phyloP scores from a whole-genome alignment of 441 rosid genomes.

The Jatropha podagrica region DNA sequence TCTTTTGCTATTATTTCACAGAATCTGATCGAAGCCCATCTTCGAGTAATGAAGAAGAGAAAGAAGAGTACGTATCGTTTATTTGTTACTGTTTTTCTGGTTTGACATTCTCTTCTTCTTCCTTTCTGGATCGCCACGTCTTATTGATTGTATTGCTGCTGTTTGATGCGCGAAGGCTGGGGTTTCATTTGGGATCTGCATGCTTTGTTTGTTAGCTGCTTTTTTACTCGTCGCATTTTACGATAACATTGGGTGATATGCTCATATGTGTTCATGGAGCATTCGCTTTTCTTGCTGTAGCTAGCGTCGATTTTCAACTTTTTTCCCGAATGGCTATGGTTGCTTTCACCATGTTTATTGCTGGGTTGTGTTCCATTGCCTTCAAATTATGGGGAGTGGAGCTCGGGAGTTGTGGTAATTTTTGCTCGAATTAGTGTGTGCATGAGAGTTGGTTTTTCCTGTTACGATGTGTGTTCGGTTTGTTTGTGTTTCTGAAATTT shows the following conservation, averaged over 20 bases:
- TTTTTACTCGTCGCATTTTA: conserved; percentile 7
- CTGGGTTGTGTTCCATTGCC: background rate
- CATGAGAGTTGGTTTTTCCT: conserved; percentile 8
- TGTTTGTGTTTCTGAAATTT: conserved; percentile 5
- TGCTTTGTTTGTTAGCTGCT: conserved; percentile 19
- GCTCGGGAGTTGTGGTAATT: conserved; percentile 3
- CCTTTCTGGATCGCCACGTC: conserved; percentile 11
- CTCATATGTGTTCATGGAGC: conserved; percentile 5
- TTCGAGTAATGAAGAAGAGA: conserved; percentile 25
- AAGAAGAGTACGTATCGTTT: conserved; percentile 15
- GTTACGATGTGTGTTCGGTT: conserved; percentile 4
- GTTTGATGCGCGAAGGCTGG: conserved; percentile 19
- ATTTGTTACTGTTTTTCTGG: conserved; percentile 8
- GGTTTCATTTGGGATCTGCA: conserved; percentile 22
- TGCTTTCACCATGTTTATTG: conserved; percentile 2
- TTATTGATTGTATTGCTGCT: background rate
- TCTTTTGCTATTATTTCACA: conserved; percentile 16
- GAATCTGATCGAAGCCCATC: conserved; percentile 45
- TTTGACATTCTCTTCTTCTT: conserved; percentile 12
- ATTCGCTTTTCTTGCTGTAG: background rate
- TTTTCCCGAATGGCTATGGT: conserved; percentile 6
- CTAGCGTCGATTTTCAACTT: conserved; percentile 5
- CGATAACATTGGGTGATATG: background rate
- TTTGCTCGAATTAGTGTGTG: conserved; percentile 20
- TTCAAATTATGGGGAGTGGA: background rate